Conservation (phyloP, 768 basidiomycete species). For the Trichaptum fuscoviolaceum region DNA sequence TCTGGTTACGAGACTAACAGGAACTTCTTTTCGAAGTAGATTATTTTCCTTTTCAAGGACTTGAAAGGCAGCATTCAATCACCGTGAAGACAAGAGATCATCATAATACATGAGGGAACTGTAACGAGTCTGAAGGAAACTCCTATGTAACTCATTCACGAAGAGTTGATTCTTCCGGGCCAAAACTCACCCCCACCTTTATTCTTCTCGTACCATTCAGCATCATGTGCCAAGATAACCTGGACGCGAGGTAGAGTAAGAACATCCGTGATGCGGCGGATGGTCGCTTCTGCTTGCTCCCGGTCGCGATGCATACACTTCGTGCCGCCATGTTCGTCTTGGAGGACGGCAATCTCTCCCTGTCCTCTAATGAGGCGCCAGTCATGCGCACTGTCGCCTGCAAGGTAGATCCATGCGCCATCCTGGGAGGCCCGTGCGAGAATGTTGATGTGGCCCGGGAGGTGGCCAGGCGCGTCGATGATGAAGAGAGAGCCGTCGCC, state of each 20-base stretch:
- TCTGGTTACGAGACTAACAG: too few relatives aligned
- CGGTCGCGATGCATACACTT: constrained; percentile 8
- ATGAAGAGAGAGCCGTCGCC: constrained; percentile 15
- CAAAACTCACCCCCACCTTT: background rate
- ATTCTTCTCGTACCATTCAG: constrained; percentile 11
- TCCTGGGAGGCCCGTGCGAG: constrained; percentile 28
- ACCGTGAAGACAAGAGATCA: too few relatives aligned
- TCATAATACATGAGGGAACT: background rate
- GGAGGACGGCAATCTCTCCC: constrained; percentile 6
- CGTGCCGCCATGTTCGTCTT: background rate
- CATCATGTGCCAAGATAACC: constrained; percentile 9
- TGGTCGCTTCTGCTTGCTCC: constrained; percentile 8
- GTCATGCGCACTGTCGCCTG: constrained; percentile 17
- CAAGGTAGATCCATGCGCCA: constrained; percentile 36
- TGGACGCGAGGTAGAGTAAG: constrained; percentile 14
- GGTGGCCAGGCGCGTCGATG: constrained; percentile 17
- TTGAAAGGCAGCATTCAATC: too few relatives aligned
- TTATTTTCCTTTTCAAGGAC: too few relatives aligned
- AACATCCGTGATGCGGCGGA: constrained; percentile 12
- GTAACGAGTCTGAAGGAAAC: background rate
- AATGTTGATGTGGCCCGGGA: constrained; percentile 16
- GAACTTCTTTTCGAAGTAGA: too few relatives aligned
- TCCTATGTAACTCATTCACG: background rate
- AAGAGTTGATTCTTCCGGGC: background rate
- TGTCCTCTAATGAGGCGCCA: constrained; percentile 11